Evolutionary conservation across 139 green algal genomes (phyloP), one percentile per base, ranked within the genome.

Genomic region (Volvox africanus): DNA sequence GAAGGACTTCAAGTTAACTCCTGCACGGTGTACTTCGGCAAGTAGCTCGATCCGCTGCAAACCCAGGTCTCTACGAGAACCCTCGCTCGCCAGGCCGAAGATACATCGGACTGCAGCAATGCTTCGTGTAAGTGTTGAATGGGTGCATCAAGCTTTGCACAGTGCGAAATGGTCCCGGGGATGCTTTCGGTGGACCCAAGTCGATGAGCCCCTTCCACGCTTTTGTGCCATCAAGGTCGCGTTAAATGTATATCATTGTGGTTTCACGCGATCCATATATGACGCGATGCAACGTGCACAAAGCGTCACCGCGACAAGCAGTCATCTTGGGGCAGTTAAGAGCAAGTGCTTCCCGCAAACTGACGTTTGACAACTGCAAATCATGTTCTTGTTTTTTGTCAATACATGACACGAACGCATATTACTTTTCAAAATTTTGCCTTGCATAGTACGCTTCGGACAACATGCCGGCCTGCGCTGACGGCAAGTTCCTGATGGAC

Each of bases 111-210:
- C 33, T 22, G 30, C n/a, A 22, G 75, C 75, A 50, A 81, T 81
- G 75, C 75, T 81, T 81, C 75, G 75, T 24, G 75, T 81, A 81
- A 81, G 75, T 81, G n/a, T 21, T 79, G 2, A 30, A 79, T 5
- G 14, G 21, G 21, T 73, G 2, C 9, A 6, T 24, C 65, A 73
- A 24, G 21, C 21, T 73, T 30, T 24, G 65, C 65, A 12, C 65
- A 12, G 6, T 28, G 24, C 21, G 5, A 28, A 28, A 28, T 73
- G 65, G 21, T 28, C 21, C 65, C 65, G 24, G 65, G 65, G 9
- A 16, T 73, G 65, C 65, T 73, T 73, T 73, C 65, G 65, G 65
- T 55, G 44, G 65, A 73, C 65, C 21, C 21, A 73, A 9, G 65
- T 73, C 24, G 24, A 28, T 6, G 11, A 73, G 24, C 11, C 65